phyloP scores from a whole-genome alignment of 208 protist species.

The Trypanosoma scelopori region DNA sequence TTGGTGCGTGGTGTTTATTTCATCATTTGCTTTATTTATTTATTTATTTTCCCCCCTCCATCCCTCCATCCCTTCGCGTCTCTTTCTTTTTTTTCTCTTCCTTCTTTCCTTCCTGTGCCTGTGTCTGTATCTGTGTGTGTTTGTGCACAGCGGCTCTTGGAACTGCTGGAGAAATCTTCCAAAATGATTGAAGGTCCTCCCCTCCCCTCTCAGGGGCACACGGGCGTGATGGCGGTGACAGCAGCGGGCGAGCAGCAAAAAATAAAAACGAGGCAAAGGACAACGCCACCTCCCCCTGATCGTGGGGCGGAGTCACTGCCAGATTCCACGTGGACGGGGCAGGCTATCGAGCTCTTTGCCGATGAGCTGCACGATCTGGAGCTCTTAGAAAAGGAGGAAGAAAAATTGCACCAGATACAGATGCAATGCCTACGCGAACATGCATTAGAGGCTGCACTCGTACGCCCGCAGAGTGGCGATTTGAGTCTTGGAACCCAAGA shows the following conservation, averaged over 20 bases:
- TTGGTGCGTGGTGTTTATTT: no score
- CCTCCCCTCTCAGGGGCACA: neutral
- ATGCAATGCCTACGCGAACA: slow-evolving; percentile 21
- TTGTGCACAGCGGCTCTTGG: neutral
- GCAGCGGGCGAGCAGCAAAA: neutral
- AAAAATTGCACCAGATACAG: slow-evolving; percentile 24
- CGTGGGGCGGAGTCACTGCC: slow-evolving; percentile 32
- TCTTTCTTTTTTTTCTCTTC: slow-evolving; percentile 16
- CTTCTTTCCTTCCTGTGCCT: no score
- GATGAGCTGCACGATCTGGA: slow-evolving; percentile 63
- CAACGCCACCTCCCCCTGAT: slow-evolving; percentile 38
- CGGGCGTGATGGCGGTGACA: neutral
- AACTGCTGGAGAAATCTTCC: neutral
- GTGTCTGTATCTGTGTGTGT: neutral
- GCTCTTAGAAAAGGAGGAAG: slow-evolving; percentile 42
- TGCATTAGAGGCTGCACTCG: neutral
- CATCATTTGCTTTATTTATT: no score
- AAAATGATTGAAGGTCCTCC: neutral
- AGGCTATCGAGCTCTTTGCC: slow-evolving; percentile 48
- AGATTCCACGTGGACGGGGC: slow-evolving; percentile 51
- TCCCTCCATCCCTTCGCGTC: neutral
- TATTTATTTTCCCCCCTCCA: slow-evolving; percentile 19
- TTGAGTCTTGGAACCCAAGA: neutral
- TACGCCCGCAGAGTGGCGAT: neutral
- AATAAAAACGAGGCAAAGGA: neutral